Percentiles rank a stretch among this genome's conserved stretches.
Evolutionary conservation across 1,284 basidiomycete species (phyloP).

Genomic region (Apiotrichum sp.): DNA sequence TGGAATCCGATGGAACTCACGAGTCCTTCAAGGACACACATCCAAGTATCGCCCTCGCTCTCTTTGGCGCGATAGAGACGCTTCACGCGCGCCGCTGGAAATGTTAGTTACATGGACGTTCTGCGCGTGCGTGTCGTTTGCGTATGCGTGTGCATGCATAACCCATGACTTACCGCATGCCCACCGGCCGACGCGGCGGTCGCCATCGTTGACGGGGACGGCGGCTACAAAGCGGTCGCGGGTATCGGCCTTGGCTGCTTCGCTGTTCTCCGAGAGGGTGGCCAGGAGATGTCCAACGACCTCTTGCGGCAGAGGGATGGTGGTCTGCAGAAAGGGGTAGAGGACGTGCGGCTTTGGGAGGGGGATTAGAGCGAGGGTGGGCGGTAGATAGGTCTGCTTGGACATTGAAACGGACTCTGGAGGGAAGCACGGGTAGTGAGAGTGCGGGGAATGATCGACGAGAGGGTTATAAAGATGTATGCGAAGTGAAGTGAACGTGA

Average conservation of each 20-base stretch:
- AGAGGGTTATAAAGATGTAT: too few relatives aligned
- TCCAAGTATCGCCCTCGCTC: constrained; percentile 14
- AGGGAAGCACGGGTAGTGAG: too few relatives aligned
- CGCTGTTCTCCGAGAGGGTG: constrained; percentile 27
- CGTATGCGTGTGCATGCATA: neutral
- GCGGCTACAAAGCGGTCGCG: constrained; percentile 27
- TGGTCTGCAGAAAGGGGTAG: constrained; percentile 32
- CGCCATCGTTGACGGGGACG: constrained; percentile 38
- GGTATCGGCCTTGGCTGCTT: constrained; percentile 16
- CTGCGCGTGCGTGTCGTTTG: too few relatives aligned
- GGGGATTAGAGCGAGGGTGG: constrained; percentile 36
- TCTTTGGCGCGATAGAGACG: constrained; percentile 26
- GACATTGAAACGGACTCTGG: constrained; percentile 5
- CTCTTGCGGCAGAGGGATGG: constrained; percentile 23
- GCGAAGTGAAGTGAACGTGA: too few relatives aligned
- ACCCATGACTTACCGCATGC: constrained; percentile 31
- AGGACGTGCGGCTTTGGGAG: constrained; percentile 36
- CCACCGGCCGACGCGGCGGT: constrained; percentile 40
- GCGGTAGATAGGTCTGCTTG: constrained; percentile 30
- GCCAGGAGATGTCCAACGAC: constrained; percentile 31
- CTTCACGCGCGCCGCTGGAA: constrained; percentile 34
- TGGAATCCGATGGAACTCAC: constrained; percentile 16
- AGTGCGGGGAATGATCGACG: too few relatives aligned
- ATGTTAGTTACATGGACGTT: too few relatives aligned
- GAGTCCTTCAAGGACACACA: constrained; percentile 34